Evolutionary conservation across 2,329 filamentous ascomycete species (phyloP), one percentile per base, ranked within the genome.

Genomic region (Penicillium sp.): DNA sequence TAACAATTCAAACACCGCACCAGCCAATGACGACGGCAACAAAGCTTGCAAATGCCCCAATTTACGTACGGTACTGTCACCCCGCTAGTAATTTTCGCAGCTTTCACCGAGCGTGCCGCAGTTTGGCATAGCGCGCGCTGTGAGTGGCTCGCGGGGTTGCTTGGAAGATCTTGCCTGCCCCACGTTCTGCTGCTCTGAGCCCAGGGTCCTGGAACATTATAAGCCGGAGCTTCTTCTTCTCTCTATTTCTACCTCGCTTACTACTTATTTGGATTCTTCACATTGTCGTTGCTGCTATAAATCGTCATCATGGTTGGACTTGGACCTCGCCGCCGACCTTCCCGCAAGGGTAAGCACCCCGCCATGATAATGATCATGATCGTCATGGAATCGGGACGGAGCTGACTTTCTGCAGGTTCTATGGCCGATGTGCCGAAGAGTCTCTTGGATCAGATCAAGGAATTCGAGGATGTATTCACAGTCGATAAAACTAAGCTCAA

Each of bases 381-480:
- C 26, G n/a, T 38, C 42, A 45, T 12, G 21, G 14, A 35, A n/a
- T 18, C 11, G 16, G 9, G 4, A 18, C 5, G 16, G n/a, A 9
- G 14, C 21, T 21, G 38, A 42, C 7, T 11, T 8, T 43, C 26
- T 18, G 24, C 60, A 96, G 91, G 91, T 71, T 96, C 92, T 62
- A 90, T 94, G 84, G 86, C 87, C 73, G 91, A 97, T 79, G 83
- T 96, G 74, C 92, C 93, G 62, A 89, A 91, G 77, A 86, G 91
- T 74, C 83, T 97, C 63, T 78, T 90, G 71, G 73, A 81, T 54
- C 88, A 97, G 77, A 92, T 97, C 69, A 86, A 89, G 72, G 81
- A 83, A 60, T 82, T 97, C 23, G 94, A 97, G 78, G 83, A 91
- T 57, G 74, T 88, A 54, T 96, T 99, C 75, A 89, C 86, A 11